Evolutionary conservation across 129 eudicot genomes (phyloP), one percentile per base, ranked within the genome.

Genomic region (Tagetes patula): DNA sequence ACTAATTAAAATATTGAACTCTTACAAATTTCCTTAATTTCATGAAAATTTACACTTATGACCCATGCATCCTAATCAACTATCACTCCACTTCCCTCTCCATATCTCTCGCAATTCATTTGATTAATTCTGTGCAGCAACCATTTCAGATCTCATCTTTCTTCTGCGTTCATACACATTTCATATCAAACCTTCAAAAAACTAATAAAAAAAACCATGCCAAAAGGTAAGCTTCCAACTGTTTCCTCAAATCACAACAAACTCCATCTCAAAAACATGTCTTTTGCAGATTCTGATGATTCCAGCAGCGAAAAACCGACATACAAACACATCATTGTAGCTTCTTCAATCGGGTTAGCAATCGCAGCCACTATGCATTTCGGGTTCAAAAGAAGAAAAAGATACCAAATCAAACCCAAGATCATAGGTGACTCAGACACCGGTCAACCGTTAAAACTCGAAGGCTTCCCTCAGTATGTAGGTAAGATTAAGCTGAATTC

Each of bases 381-480:
- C 62, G 89, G 81, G 8, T 81, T 83, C 65, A 92, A 66, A 65
- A 85, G 84, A 65, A 65, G 49, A 74, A 76, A 82, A 74, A 76
- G 84, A 60, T 53, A 82, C 70, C 86, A 62, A 32, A 81, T 90
- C 61, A 47, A 87, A 4, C 97, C 99, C 10, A 73, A 84, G 33
- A 86, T 43, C 48, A 43, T 84, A 36, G 81, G 75, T 76, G 65
- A 84, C 70, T 80, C 91, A 7, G 86, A 82, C 67, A 48, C 91
- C 4, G 87, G 87, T 34, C 97, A 89, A 80, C 82, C 86, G 11
- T 13, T 86, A 11, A 80, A 77, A 79, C 86, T 95, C 9, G 99
- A 95, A 70, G 75, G 82, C 61, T 95, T 95, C 74, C 79, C 96
- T 72, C 91, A 88, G 65, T 95, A 95, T 79, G 99, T 95, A 82